These are phyloP conservation scores for Pichia norvegensis DNA, from an alignment of 1,139 yeast genomes.

Conservation along the genomic window DNA sequence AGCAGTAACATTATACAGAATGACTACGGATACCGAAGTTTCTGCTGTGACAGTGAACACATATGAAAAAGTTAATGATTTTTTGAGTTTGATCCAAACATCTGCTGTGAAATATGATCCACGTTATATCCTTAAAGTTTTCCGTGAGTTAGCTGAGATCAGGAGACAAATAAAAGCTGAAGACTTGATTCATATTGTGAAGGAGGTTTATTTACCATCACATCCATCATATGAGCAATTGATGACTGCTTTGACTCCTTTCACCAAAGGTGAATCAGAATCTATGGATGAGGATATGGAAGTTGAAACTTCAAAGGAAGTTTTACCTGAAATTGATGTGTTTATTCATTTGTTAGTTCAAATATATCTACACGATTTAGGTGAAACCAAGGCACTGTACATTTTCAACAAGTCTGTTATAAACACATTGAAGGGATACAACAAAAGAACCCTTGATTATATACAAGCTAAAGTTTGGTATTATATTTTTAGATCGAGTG, in stretches of 20 bases:
- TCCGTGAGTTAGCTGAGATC: constrained; percentile 73
- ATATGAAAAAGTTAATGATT: constrained; percentile 3
- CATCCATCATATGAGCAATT: constrained; percentile 40
- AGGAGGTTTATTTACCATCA: constrained; percentile 43
- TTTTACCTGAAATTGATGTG: constrained; percentile 73
- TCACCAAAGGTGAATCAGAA: constrained; percentile 19
- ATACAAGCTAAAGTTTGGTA: constrained; percentile 92
- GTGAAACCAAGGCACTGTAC: constrained; percentile 43
- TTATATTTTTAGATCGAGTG: constrained; percentile 75
- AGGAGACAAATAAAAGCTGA: constrained; percentile 55
- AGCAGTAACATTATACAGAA: background rate
- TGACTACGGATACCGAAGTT: constrained; percentile 9
- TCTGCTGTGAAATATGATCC: constrained; percentile 78
- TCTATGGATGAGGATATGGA: constrained; percentile 22
- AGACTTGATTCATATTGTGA: constrained; percentile 48
- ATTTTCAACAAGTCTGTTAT: constrained; percentile 49
- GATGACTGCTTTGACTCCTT: constrained; percentile 31
- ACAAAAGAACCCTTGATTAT: constrained; percentile 78
- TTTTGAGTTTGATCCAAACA: constrained; percentile 40
- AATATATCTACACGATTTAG: constrained; percentile 61
- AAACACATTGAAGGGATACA: constrained; percentile 51
- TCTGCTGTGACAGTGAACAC: constrained; percentile 4
- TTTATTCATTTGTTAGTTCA: constrained; percentile 75
- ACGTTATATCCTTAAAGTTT: constrained; percentile 75
- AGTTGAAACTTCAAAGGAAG: constrained; percentile 24